Evolutionary conservation across 83 land plant species (phyloP).

Genomic region (Picea abies): DNA sequence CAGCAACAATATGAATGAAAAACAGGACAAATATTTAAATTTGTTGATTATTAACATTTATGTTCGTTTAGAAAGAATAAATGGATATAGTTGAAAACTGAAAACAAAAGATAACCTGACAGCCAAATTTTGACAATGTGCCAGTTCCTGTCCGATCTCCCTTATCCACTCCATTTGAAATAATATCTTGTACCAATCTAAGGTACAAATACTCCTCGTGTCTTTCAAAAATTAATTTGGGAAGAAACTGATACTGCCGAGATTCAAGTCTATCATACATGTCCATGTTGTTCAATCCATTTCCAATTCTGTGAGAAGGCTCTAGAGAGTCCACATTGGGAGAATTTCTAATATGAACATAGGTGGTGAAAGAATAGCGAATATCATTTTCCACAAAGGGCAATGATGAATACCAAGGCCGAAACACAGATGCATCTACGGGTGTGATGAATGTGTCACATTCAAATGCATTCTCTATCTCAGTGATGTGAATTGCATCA

Average conservation of each 20-base stretch:
- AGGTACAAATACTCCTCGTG: slow-evolving; percentile 92
- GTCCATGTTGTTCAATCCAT: neutral
- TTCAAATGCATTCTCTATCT: slow-evolving; percentile 62
- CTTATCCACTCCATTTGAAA: slow-evolving; percentile 64
- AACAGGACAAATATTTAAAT: neutral
- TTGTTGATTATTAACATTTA: neutral
- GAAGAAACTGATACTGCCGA: slow-evolving; percentile 54
- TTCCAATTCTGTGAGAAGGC: neutral
- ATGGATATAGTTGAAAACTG: neutral
- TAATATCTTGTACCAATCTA: slow-evolving; percentile 74
- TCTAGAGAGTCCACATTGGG: slow-evolving; percentile 5
- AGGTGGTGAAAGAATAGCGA: slow-evolving; percentile 68
- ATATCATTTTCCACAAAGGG: slow-evolving; percentile 75
- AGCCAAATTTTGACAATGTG: slow-evolving; percentile 97
- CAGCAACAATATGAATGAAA: neutral
- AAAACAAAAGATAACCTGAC: slow-evolving; percentile 62
- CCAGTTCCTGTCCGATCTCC: slow-evolving; percentile 97
- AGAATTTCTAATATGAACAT: slow-evolving; percentile 52
- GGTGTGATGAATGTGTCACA: slow-evolving; percentile 95
- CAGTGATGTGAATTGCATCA: slow-evolving; percentile 90
- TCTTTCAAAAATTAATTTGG: slow-evolving; percentile 61
- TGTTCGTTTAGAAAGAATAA: neutral
- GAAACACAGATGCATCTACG: slow-evolving; percentile 60
- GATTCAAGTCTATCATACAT: slow-evolving; percentile 25
- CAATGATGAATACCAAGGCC: slow-evolving; percentile 83